phyloP scores from a whole-genome alignment of 2,329 filamentous ascomycete genomes.

The Xylaria sp. region DNA sequence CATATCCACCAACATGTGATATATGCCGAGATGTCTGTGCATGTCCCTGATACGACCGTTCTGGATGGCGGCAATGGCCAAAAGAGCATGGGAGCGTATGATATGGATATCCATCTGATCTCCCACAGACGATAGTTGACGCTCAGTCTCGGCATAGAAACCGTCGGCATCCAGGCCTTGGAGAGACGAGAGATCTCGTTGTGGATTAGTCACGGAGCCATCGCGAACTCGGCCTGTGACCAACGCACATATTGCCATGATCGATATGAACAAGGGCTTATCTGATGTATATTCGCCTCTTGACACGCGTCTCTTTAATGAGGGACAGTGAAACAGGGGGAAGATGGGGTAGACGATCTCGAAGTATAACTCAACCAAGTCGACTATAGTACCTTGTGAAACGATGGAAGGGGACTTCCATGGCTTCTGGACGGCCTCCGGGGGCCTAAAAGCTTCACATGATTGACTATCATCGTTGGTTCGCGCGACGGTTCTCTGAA shows the following conservation, averaged over 20 bases:
- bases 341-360: slow-evolving; percentile 30
- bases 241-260: slow-evolving; percentile 27
- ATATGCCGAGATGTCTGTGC: slow-evolving; percentile 23
- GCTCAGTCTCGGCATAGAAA: slow-evolving; percentile 19
- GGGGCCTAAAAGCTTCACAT: background rate
- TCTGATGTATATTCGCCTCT: slow-evolving; percentile 27
- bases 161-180: slow-evolving; percentile 16
- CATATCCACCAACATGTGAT: slow-evolving; percentile 30
- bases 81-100: slow-evolving; percentile 26
- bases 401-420: slow-evolving; percentile 6
- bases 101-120: slow-evolving; percentile 26
- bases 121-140: slow-evolving; percentile 9
- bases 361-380: slow-evolving; percentile 28
- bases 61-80: slow-evolving; percentile 24
- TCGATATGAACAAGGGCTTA: slow-evolving; percentile 23
- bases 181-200: slow-evolving; percentile 15
- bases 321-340: slow-evolving; percentile 21
- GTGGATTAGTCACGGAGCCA: slow-evolving; percentile 25
- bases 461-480: background rate
- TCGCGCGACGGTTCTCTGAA: slow-evolving; percentile 12
- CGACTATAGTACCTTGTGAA: slow-evolving; percentile 23
- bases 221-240: slow-evolving; percentile 27
- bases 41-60: slow-evolving; percentile 21
- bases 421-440: background rate
- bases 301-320: slow-evolving; percentile 18